Evolutionary conservation across 2,329 filamentous ascomycete species (phyloP).

Genomic region (Dryadomyces quercus-mongolicae): DNA sequence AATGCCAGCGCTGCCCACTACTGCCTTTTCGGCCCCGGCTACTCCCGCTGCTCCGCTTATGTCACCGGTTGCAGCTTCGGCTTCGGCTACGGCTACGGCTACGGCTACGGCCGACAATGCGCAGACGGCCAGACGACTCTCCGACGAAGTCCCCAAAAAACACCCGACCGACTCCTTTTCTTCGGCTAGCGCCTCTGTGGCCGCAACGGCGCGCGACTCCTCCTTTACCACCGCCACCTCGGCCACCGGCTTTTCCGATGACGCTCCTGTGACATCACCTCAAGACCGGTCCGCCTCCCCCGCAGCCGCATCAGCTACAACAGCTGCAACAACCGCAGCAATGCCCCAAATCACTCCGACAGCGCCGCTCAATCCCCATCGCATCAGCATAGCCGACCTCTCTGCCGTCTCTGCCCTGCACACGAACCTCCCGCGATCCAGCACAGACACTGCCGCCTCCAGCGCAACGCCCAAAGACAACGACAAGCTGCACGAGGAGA

Average conservation of each 20-base stretch:
- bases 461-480: slow-evolving; percentile 52
- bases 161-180: neutral
- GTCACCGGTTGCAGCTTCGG: neutral
- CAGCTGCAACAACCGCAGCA: slow-evolving; percentile 1
- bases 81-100: neutral
- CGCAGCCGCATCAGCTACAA: too few relatives aligned
- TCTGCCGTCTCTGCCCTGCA: slow-evolving; percentile 17
- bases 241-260: slow-evolving; percentile 4
- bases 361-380: slow-evolving; percentile 32
- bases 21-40: neutral
- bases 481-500: slow-evolving; percentile 61
- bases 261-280: neutral
- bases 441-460: slow-evolving; percentile 33
- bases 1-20: slow-evolving; percentile 16
- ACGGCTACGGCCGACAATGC: neutral
- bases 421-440: slow-evolving; percentile 25
- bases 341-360: slow-evolving; percentile 22
- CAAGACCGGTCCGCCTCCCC: neutral
- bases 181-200: neutral
- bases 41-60: neutral
- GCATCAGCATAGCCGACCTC: slow-evolving; percentile 20
- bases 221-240: slow-evolving; percentile 4
- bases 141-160: neutral
- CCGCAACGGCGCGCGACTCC: slow-evolving; percentile 3
- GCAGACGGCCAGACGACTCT: neutral